phyloP scores from a whole-genome alignment of 176 grass and related monocot species.

The Hyparrhenia diplandra region DNA sequence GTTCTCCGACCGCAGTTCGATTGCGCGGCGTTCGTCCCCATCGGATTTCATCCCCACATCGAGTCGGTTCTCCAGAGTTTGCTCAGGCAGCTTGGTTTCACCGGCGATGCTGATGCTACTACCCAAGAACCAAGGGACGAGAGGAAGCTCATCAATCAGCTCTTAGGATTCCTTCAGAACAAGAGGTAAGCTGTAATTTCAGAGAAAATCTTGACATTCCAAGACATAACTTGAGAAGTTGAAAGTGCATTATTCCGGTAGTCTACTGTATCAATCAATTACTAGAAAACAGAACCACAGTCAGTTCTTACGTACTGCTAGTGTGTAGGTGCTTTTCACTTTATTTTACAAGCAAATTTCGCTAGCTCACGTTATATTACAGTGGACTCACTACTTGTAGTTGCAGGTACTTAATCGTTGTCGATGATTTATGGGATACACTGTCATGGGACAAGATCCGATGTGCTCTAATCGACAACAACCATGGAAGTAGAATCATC shows the following conservation, averaged over 20 bases:
- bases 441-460: not conserved
- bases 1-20: not conserved
- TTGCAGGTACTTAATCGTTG: not conserved
- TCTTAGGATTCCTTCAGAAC: not conserved
- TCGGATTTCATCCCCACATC: not conserved
- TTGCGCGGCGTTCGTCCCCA: not conserved
- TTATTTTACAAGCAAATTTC: not conserved
- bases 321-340: too few relatives aligned
- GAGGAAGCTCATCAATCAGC: not conserved
- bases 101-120: not conserved
- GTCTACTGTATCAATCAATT: not conserved
- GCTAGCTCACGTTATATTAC: not conserved
- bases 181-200: not conserved
- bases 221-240: not conserved
- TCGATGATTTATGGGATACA: constrained; percentile 14
- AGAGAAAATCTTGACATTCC: not conserved
- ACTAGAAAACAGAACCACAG: too few relatives aligned
- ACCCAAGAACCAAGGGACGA: not conserved
- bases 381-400: not conserved
- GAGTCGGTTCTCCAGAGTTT: not conserved
- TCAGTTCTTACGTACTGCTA: too few relatives aligned
- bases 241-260: too few relatives aligned
- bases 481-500: constrained; percentile 6
- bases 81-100: not conserved
- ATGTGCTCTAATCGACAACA: not conserved